Base-by-base conservation (phyloP, 306 rosid species). In the Lagenaria siceraria region DNA sequence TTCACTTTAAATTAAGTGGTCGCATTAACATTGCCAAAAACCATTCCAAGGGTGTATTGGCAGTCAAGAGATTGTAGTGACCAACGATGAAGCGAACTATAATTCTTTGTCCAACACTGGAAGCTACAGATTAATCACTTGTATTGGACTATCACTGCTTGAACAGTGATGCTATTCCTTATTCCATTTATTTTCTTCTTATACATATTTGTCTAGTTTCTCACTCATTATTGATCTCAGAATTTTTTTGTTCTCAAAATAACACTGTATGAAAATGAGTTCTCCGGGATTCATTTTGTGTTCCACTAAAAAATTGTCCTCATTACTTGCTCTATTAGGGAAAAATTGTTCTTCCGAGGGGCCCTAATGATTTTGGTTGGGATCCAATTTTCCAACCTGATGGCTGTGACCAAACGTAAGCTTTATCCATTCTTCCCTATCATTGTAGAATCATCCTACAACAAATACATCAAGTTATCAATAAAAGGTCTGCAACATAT, bases 351-450 rank as follows among this genome's bases (percentile, higher is more conserved):
- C 88, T 82, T 49, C 81, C 96, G 25, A 89, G 97, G 82, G 99
- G 99, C 81, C 96, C 99, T 8, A 84, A 86, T 78, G 93, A 90
- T 87, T 95, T 95, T 53, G 97, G 98, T 81, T 95, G 98, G 97
- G 97, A 92, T 89, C 93, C 98, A 3, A 77, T 95, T 51, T 95
- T 95, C 78, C 97, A 92, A 79, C 99, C 97, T 0, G 90, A 95
- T 59, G 97, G 97, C 78, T 90, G 61, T 29, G 87, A 88, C 49
- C 93, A 89, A 90, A 92, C 97, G 97, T 92, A 85, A 73, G 78
- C 76, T 35, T 42, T 51, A 17, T 15, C n/a, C 3, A 21, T 27
- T 2, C 51, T 3, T 78, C 9, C 19, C 19, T 65, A 46, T 77
- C 42, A 48, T 13, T 29, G 27, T 19, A 17, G 59, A 8, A 18